Base-by-base conservation (phyloP, 139 green algal genomes). In the Spirogloea muscicola region DNA sequence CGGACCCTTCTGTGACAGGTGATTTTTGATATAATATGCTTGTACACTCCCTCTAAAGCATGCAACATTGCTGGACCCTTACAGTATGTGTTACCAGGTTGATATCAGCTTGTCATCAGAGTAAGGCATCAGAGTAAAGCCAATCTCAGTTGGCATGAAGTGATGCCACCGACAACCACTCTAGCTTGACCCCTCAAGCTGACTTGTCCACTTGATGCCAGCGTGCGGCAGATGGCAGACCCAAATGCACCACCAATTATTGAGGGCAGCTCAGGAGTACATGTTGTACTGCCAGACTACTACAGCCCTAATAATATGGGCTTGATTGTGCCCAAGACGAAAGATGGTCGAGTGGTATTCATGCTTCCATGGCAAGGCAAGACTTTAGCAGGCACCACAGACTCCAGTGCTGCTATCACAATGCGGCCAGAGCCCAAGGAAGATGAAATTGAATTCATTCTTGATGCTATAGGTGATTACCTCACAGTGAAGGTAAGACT, bases 301-400 rank as follows among this genome's bases (percentile, higher is more conserved):
- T 98, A 97, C 74, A 84, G 31, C 87, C 89, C 1, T 62, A 85
- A 36, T 27, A 41, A 74, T 27, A 81, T 89, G 4, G 94, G 94
- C 38, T 87, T 99, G 72, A 97, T 99, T 67, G 90, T 99, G 36
- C 94, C 94, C 57, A 97, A 97, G 80, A 98, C 94, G 55, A 93
- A 76, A 83, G 94, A 99, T 71, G 94, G 94, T 0, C 84, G 94
- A 2, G 91, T 99, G 37, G 86, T 98, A 57, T 99, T 97, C 84
- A 89, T 99, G 89, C 85, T 99, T 51, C 94, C 92, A 6, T 87
- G 82, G 82, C 42, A 77, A 41, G 76, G 71, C 48, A 41, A 84
- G 33, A 89, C 91, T 34, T 95, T 98, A 52, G 94, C 94, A 0
- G 94, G 94, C 40, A 99, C 94, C 41, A 98, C 93, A 0, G 91